Percentiles rank a stretch among this genome's conserved stretches.
Conservation (phyloP, 2,329 filamentous ascomycete species). For the Periconia macrospinosa region DNA sequence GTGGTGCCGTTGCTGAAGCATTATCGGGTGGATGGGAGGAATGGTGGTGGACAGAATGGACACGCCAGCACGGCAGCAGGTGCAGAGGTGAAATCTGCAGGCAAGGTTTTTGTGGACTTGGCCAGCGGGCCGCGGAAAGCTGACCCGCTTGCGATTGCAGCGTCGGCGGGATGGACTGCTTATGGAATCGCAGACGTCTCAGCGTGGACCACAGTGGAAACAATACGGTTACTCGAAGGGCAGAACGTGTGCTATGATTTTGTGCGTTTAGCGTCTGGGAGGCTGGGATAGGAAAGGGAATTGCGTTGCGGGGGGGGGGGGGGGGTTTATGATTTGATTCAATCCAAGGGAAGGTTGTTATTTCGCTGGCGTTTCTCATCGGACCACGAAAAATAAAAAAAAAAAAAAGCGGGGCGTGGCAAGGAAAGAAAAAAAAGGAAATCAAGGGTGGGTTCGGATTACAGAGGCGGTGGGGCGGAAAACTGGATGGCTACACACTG, state of each 20-base stretch:
- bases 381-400: too few relatives aligned
- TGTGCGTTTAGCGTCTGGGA: slow-evolving; percentile 70
- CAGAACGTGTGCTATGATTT: slow-evolving; percentile 90
- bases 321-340: not conserved
- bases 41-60: slow-evolving; percentile 33
- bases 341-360: too few relatives aligned
- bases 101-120: slow-evolving; percentile 79
- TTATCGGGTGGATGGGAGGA: slow-evolving; percentile 57
- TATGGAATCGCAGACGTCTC: slow-evolving; percentile 80
- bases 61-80: slow-evolving; percentile 12
- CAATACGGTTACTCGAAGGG: slow-evolving; percentile 73
- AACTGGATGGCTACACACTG: too few relatives aligned
- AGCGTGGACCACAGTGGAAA: slow-evolving; percentile 84
- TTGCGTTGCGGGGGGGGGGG: too few relatives aligned
- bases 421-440: not conserved
- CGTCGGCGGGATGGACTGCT: slow-evolving; percentile 74
- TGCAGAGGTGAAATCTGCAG: slow-evolving; percentile 29
- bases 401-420: too few relatives aligned
- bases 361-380: too few relatives aligned
- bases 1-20: slow-evolving; percentile 77
- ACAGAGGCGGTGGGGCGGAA: not conserved
- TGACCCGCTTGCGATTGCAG: slow-evolving; percentile 70
- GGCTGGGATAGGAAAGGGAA: slow-evolving; percentile 47
- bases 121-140: slow-evolving; percentile 67
- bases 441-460: not conserved